A percentile compares a stretch with the other conserved stretches of the same genome.
phyloP scores from a whole-genome alignment of 2,329 filamentous ascomycete genomes.

The Exophiala alcalophila region DNA sequence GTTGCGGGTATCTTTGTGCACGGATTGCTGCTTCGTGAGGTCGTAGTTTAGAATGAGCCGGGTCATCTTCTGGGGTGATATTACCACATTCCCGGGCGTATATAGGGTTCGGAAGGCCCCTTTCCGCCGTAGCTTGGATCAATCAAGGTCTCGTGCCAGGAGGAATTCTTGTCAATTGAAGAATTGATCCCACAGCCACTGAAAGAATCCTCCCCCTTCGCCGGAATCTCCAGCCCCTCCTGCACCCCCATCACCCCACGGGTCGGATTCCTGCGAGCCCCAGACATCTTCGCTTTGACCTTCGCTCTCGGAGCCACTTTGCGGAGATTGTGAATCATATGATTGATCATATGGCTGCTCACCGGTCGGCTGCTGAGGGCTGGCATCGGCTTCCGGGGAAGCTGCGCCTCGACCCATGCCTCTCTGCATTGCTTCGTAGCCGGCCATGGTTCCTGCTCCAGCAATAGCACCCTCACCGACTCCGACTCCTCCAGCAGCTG shows the following conservation, averaged over 20 bases:
- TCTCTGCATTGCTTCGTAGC: conserved; percentile 62
- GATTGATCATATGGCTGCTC: conserved; percentile 19
- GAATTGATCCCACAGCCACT: conserved; percentile 29
- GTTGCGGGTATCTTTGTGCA: no score
- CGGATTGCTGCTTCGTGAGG: no score
- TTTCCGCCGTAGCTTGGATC: no score
- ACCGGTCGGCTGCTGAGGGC: conserved; percentile 3
- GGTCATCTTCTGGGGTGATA: no score
- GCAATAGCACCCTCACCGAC: conserved; percentile 45
- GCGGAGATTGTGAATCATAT: conserved; percentile 33
- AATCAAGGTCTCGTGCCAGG: no score
- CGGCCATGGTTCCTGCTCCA: conserved; percentile 59
- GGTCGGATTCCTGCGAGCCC: conserved; percentile 35
- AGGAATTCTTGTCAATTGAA: no score
- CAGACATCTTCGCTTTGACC: conserved; percentile 35
- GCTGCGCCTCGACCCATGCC: conserved; percentile 40
- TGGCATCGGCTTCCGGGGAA: conserved; percentile 14
- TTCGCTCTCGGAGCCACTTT: conserved; percentile 23
- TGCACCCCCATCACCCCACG: conserved; percentile 31
- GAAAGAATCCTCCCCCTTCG: conserved; percentile 34
- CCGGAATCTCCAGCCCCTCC: conserved; percentile 29
- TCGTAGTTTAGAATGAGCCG: no score
- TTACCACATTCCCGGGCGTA: no score
- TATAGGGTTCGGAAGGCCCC: no score
- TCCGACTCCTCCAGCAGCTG: conserved; percentile 26